phyloP scores from a whole-genome alignment of 768 basidiomycete genomes.

The Agrocybe praecox region DNA sequence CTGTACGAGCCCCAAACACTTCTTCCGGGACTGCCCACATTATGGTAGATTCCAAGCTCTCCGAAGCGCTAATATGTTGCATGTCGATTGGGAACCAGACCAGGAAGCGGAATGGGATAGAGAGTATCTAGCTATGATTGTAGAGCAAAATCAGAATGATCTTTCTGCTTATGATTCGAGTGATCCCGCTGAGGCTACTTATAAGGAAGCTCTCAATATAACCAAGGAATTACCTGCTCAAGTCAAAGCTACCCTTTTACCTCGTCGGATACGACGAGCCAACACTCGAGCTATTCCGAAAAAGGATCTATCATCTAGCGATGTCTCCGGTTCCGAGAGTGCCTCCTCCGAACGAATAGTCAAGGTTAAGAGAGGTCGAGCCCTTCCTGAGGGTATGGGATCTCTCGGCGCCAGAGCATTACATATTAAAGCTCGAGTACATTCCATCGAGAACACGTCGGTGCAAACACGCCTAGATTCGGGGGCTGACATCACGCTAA shows the following conservation, averaged over 20 bases:
- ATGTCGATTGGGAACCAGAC: conserved; percentile 8
- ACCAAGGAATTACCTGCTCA: too few relatives aligned
- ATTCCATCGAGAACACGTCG: neutral
- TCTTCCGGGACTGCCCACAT: too few relatives aligned
- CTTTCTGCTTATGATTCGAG: conserved; percentile 3
- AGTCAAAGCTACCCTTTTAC: too few relatives aligned
- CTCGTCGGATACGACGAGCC: neutral
- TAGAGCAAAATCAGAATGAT: neutral
- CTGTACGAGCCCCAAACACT: conserved; percentile 17
- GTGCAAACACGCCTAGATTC: neutral
- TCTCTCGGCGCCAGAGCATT: too few relatives aligned
- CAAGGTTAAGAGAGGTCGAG: neutral
- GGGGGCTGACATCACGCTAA: too few relatives aligned
- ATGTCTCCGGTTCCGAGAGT: too few relatives aligned
- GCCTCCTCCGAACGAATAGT: neutral
- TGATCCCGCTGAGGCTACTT: too few relatives aligned
- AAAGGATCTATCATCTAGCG: too few relatives aligned
- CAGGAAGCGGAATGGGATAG: neutral
- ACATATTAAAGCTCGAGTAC: too few relatives aligned
- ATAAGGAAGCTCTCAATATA: too few relatives aligned
- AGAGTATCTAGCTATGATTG: conserved; percentile 17
- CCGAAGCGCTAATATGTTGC: conserved; percentile 5
- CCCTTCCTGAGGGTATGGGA: too few relatives aligned
- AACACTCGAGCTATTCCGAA: neutral
- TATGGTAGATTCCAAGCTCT: conserved; percentile 10